Conservation (phyloP, 768 basidiomycete species). For the Dentipellis sp. region DNA sequence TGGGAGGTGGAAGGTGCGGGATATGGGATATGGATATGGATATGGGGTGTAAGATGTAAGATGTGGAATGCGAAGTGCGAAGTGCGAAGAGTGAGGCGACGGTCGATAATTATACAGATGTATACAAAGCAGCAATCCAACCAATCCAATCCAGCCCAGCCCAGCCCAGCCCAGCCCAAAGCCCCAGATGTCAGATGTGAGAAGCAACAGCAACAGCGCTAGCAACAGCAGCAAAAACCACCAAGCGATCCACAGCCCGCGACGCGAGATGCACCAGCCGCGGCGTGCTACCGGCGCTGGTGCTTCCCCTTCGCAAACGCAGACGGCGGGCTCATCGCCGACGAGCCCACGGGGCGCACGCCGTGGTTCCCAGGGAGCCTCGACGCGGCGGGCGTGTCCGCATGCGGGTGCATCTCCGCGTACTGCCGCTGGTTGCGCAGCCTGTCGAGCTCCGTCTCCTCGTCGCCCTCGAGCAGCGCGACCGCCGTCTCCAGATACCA, state of each 20-base stretch:
- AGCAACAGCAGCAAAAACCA: no score
- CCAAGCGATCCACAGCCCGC: no score
- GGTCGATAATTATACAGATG: not conserved
- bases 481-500: constrained; percentile 95
- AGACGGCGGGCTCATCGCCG: not conserved
- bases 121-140: not conserved
- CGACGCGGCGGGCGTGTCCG: not conserved
- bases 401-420: not conserved
- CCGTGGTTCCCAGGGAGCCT: not conserved
- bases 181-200: not conserved
- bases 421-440: constrained; percentile 6
- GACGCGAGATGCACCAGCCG: no score
- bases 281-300: not conserved
- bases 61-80: not conserved
- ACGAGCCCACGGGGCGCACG: not conserved
- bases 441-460: constrained; percentile 43
- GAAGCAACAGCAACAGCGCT: not conserved
- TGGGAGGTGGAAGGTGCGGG: not conserved
- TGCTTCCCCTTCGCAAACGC: not conserved
- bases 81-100: not conserved
- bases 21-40: no score
- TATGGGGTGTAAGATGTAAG: no score
- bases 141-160: no score
- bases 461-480: constrained; percentile 75
- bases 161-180: not conserved